phyloP scores from a whole-genome alignment of 2,329 filamentous ascomycete species.

The Pyricularia sp. region DNA sequence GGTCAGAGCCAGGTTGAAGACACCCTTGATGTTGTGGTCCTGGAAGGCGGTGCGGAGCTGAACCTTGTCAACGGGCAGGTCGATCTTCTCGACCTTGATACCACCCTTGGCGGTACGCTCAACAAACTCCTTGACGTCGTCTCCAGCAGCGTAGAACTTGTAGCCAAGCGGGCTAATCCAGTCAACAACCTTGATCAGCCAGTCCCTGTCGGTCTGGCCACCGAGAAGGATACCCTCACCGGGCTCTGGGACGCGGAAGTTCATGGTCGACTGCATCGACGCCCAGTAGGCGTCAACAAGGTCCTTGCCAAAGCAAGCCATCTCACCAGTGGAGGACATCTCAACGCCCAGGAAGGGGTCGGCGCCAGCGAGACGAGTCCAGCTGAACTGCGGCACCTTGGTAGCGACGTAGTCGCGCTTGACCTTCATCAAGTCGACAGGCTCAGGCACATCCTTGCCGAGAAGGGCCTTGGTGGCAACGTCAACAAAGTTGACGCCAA shows the following conservation, averaged over 20 bases:
- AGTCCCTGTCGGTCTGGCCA: slow-evolving; percentile 61
- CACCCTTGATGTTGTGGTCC: slow-evolving; percentile 92
- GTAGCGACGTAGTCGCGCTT: slow-evolving; percentile 91
- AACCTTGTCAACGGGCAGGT: slow-evolving; percentile 95
- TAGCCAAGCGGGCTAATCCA: slow-evolving; percentile 84
- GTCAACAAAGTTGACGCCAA: slow-evolving; percentile 95
- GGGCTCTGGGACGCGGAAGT: slow-evolving; percentile 92
- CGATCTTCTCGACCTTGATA: slow-evolving; percentile 76
- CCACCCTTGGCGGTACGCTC: slow-evolving; percentile 61
- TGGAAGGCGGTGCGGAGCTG: slow-evolving; percentile 89
- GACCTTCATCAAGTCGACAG: slow-evolving; percentile 77
- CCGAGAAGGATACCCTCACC: slow-evolving; percentile 94
- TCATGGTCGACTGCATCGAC: slow-evolving; percentile 94
- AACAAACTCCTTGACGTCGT: slow-evolving; percentile 73
- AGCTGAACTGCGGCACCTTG: slow-evolving; percentile 98
- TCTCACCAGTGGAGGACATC: slow-evolving; percentile 95
- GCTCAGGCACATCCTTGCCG: slow-evolving; percentile 73
- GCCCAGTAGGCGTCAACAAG: slow-evolving; percentile 97
- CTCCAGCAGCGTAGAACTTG: slow-evolving; percentile 82
- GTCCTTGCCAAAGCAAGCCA: slow-evolving; percentile 96
- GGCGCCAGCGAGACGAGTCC: slow-evolving; percentile 93
- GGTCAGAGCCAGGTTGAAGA: slow-evolving; percentile 85
- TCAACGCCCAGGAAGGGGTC: slow-evolving; percentile 97
- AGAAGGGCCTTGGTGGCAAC: slow-evolving; percentile 88
- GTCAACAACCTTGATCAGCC: slow-evolving; percentile 72